Percentiles rank a stretch among this genome's conserved stretches.
Conservation (phyloP, 2,329 filamentous ascomycete genomes). For the Pseudogymnoascus sp. region DNA sequence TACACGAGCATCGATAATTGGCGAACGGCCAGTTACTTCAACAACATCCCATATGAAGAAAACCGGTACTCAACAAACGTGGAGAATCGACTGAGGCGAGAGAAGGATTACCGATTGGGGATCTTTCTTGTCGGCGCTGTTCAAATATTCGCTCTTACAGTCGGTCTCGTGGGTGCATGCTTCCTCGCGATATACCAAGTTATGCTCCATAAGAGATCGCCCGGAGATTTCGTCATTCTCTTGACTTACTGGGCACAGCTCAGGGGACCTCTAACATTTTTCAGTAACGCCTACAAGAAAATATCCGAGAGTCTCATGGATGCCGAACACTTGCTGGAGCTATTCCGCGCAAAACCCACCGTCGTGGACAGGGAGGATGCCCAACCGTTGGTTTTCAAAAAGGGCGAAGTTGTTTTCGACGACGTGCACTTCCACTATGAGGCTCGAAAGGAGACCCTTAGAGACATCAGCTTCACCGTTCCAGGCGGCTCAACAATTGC, state of each 20-base stretch:
- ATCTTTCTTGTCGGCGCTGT: conserved; percentile 31
- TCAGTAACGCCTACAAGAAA: conserved; percentile 41
- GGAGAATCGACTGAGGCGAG: conserved; percentile 31
- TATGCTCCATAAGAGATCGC: conserved; percentile 37
- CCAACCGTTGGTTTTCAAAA: conserved; percentile 35
- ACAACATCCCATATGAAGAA: conserved; percentile 4
- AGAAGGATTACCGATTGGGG: conserved; percentile 29
- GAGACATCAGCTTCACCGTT: conserved; percentile 41
- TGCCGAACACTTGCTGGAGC: conserved; percentile 51
- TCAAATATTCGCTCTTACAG: conserved; percentile 40
- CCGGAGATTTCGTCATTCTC: conserved; percentile 58
- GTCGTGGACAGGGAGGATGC: conserved; percentile 43
- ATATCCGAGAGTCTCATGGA: conserved; percentile 51
- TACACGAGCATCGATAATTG: conserved; percentile 34
- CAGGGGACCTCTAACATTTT: conserved; percentile 39
- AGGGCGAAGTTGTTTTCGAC: conserved; percentile 46
- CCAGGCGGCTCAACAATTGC: conserved; percentile 49
- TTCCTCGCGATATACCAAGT: conserved; percentile 48
- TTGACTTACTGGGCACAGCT: conserved; percentile 56
- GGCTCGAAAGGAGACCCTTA: conserved; percentile 42
- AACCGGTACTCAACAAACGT: conserved; percentile 26
- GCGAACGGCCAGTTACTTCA: conserved; percentile 29
- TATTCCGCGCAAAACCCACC: conserved; percentile 50
- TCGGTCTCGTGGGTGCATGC: conserved; percentile 41
- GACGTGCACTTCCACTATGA: conserved; percentile 51